Evolutionary conservation across 2,329 filamentous ascomycete genomes (phyloP).

Genomic region (Monilinia vaccinii-corymbosi): DNA sequence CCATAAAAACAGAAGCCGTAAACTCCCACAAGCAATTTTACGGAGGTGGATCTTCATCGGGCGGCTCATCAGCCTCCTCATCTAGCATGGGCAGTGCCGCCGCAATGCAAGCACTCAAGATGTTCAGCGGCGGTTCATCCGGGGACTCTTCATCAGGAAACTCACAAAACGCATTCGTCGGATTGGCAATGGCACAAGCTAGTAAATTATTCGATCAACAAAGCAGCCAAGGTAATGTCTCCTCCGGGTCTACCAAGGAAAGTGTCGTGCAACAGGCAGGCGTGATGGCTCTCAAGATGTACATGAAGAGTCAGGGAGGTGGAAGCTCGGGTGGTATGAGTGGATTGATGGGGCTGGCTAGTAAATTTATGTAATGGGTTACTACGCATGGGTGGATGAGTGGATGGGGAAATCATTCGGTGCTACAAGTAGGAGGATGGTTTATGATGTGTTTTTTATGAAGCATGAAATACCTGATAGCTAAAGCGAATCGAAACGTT

Average conservation of each 20-base stretch:
- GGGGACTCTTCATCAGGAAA: conserved; percentile 37
- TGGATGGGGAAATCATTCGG: neutral
- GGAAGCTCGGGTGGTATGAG: conserved; percentile 33
- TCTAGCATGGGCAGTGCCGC: conserved; percentile 61
- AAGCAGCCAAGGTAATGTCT: conserved; percentile 43
- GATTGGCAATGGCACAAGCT: conserved; percentile 80
- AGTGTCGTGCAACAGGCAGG: conserved; percentile 69
- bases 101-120: conserved; percentile 73
- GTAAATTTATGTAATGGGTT: conserved; percentile 44
- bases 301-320: conserved; percentile 65
- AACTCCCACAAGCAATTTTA: conserved; percentile 70
- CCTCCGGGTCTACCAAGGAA: conserved; percentile 63
- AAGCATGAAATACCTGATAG: neutral
- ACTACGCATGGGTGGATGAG: neutral
- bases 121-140: conserved; percentile 54
- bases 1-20: conserved; percentile 47
- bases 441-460: neutral
- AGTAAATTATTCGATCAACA: conserved; percentile 60
- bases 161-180: conserved; percentile 72
- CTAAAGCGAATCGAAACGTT: neutral
- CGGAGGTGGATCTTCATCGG: conserved; percentile 39
- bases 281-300: conserved; percentile 86
- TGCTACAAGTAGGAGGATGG: neutral
- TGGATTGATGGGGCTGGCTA: conserved; percentile 44
- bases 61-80: conserved; percentile 35